Evolutionary conservation across 352 stramenopile species (phyloP).

Genomic region (Pythium grandisporangium): DNA sequence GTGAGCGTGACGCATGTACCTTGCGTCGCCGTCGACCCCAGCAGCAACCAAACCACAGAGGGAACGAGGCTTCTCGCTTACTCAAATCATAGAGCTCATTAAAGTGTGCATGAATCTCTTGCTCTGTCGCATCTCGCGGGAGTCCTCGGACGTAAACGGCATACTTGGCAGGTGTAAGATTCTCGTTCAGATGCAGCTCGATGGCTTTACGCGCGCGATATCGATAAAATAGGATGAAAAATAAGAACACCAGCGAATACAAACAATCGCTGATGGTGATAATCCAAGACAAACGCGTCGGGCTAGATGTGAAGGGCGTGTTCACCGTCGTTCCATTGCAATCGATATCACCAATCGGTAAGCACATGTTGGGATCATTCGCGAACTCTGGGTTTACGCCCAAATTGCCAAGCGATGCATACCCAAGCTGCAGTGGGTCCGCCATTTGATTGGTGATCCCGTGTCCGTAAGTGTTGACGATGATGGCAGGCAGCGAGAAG

Average conservation of each 20-base stretch:
- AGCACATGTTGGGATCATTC: constrained; percentile 20
- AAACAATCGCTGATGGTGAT: constrained; percentile 24
- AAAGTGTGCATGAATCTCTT: constrained; percentile 32
- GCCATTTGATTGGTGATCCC: constrained; percentile 29
- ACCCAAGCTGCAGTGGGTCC: constrained; percentile 31
- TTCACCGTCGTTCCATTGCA: constrained; percentile 31
- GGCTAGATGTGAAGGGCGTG: constrained; percentile 28
- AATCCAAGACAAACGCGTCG: constrained; percentile 33
- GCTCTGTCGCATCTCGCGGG: constrained; percentile 12
- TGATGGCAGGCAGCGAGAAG: constrained; percentile 25
- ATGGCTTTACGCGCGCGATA: constrained; percentile 20
- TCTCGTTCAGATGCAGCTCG: constrained; percentile 23
- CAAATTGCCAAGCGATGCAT: constrained; percentile 32
- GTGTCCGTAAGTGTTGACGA: constrained; percentile 31
- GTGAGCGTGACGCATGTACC: neutral
- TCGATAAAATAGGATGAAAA: constrained; percentile 25
- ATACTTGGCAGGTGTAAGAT: constrained; percentile 43
- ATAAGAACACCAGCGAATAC: constrained; percentile 33
- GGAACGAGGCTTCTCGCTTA: constrained; percentile 8
- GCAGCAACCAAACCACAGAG: constrained; percentile 13
- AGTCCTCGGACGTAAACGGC: constrained; percentile 24
- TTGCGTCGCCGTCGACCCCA: constrained; percentile 6
- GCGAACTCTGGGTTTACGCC: constrained; percentile 17
- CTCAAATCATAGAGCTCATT: constrained; percentile 20
- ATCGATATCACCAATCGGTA: constrained; percentile 25